Percentiles rank a stretch among this genome's conserved stretches.
Evolutionary conservation across 2,329 filamentous ascomycete genomes (phyloP).

Genomic region (Acarospora socialis): DNA sequence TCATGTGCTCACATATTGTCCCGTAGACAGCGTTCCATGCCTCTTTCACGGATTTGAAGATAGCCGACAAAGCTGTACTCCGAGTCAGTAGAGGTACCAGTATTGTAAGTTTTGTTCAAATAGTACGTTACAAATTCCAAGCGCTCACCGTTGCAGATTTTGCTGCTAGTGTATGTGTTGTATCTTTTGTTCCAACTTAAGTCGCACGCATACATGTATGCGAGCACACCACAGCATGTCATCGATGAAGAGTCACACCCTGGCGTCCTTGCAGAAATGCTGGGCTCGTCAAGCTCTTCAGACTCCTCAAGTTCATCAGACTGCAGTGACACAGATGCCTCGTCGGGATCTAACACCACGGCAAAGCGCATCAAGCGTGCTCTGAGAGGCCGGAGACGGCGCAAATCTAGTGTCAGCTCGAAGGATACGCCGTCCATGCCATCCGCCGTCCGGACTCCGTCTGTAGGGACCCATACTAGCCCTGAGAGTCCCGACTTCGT

Average conservation of each 20-base stretch:
- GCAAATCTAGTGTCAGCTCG: constrained; percentile 64
- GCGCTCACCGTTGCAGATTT: constrained; percentile 36
- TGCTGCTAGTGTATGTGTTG: constrained; percentile 67
- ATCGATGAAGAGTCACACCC: constrained; percentile 86
- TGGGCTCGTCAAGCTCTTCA: constrained; percentile 53
- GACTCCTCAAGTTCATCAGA: constrained; percentile 38
- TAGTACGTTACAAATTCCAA: too few relatives aligned
- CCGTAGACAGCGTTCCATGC: constrained; percentile 74
- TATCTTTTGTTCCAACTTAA: constrained; percentile 87
- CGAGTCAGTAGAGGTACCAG: constrained; percentile 83
- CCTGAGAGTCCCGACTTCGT: constrained; percentile 14
- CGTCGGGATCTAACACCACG: constrained; percentile 55
- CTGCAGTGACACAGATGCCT: constrained; percentile 52
- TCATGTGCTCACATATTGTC: not conserved
- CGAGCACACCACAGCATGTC: constrained; percentile 80
- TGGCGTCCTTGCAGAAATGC: constrained; percentile 66
- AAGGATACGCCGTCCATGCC: constrained; percentile 41
- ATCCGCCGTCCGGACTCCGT: constrained; percentile 31
- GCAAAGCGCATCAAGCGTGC: constrained; percentile 63
- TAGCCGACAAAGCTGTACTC: constrained; percentile 57
- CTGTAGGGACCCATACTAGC: constrained; percentile 20
- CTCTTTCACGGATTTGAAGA: constrained; percentile 50
- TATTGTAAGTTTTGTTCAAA: constrained; percentile 54
- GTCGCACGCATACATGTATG: constrained; percentile 82
- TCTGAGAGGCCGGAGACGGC: constrained; percentile 53